A percentile compares a stretch with the other conserved stretches of the same genome.
Evolutionary conservation across 306 rosid species (phyloP).

Genomic region (Adenanthera pavonina): DNA sequence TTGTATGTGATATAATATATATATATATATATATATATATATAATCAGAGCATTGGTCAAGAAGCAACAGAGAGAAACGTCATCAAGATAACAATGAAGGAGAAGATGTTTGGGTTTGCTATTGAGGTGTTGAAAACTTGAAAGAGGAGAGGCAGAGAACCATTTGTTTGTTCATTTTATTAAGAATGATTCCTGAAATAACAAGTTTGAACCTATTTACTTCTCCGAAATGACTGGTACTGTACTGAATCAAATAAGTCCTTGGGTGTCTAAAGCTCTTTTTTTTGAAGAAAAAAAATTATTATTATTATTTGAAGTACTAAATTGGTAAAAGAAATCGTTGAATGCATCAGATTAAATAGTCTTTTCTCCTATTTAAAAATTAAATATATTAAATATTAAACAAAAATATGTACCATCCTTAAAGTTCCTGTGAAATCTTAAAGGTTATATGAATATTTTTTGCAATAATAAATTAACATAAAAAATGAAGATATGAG

Average conservation of each 20-base stretch:
- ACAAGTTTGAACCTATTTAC: neutral
- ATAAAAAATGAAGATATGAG: neutral
- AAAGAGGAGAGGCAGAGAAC: conserved; percentile 9
- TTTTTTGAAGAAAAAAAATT: no score
- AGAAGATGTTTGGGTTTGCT: neutral
- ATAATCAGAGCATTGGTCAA: neutral
- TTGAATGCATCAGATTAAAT: no score
- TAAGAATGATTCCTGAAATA: neutral
- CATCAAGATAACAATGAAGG: conserved; percentile 25
- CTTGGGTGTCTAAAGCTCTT: no score
- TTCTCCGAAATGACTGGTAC: no score
- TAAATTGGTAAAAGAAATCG: no score
- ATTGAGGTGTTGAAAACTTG: neutral
- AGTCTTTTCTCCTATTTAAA: no score
- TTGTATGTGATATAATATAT: neutral
- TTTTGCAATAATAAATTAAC: neutral
- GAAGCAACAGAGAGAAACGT: conserved; percentile 6
- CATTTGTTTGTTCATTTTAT: neutral
- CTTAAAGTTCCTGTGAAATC: neutral
- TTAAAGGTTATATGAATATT: neutral
- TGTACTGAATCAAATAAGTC: no score
- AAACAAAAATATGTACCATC: neutral
- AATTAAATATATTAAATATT: no score
- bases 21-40: neutral
- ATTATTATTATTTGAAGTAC: no score